phyloP scores from a whole-genome alignment of 2,329 filamentous ascomycete species.

The Epichloe sibirici region DNA sequence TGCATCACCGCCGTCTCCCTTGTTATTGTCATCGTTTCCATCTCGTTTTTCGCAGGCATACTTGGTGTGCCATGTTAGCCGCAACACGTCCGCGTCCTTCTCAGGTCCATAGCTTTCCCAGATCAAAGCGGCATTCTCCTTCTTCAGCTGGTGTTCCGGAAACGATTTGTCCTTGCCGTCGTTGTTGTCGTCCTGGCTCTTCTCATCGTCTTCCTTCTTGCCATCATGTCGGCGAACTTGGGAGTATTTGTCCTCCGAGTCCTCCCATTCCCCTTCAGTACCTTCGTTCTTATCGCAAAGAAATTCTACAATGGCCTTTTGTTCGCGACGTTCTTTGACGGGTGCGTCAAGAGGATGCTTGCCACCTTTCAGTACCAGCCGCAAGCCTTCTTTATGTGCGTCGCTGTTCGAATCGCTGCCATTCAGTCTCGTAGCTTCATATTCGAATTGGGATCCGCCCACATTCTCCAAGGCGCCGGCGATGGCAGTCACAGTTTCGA shows the following conservation, averaged over 20 bases:
- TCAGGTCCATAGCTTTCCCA: slow-evolving; percentile 62
- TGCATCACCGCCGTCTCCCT: slow-evolving; percentile 31
- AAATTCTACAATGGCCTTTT: slow-evolving; percentile 76
- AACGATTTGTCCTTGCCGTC: slow-evolving; percentile 27
- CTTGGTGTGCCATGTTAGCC: slow-evolving; percentile 77
- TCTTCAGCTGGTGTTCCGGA: slow-evolving; percentile 40
- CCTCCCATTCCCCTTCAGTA: slow-evolving; percentile 55
- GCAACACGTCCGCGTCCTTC: slow-evolving; percentile 49
- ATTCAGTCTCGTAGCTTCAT: slow-evolving; percentile 53
- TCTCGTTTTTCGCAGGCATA: slow-evolving; percentile 59
- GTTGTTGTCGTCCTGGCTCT: slow-evolving; percentile 17
- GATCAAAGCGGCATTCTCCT: slow-evolving; percentile 51
- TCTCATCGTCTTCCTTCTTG: slow-evolving; percentile 19
- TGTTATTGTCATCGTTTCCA: slow-evolving; percentile 31
- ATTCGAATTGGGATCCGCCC: slow-evolving; percentile 49
- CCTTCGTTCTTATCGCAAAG: slow-evolving; percentile 66
- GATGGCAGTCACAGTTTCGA: slow-evolving; percentile 54
- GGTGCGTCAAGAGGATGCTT: slow-evolving; percentile 39
- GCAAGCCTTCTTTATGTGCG: slow-evolving; percentile 57
- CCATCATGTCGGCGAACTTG: neutral
- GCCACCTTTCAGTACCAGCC: slow-evolving; percentile 54
- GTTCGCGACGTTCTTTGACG: slow-evolving; percentile 37
- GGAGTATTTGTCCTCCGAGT: slow-evolving; percentile 29
- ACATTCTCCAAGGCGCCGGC: slow-evolving; percentile 55
- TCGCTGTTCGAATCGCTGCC: slow-evolving; percentile 52